Evolutionary conservation across 257 asterid genomes (phyloP).

Genomic region (Penstemon eatonii): DNA sequence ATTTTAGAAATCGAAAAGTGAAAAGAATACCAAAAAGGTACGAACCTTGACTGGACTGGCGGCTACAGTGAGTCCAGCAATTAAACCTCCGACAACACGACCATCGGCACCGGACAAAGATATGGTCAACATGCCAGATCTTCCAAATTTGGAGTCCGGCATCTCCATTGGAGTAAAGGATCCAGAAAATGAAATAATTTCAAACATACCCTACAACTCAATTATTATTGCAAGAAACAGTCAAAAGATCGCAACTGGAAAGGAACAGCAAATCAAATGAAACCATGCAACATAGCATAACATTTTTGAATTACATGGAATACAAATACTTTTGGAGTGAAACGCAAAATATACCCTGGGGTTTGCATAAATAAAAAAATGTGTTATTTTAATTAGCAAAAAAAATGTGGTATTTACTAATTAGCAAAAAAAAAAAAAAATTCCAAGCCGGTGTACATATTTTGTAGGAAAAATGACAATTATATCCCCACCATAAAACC

Average conservation of each 20-base stretch:
- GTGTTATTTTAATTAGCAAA: too few relatives aligned
- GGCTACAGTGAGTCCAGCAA: constrained; percentile 69
- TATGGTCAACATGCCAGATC: constrained; percentile 72
- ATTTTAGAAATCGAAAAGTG: not conserved
- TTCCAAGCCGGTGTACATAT: too few relatives aligned
- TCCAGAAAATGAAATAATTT: constrained; percentile 66
- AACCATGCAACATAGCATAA: not conserved
- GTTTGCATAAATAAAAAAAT: too few relatives aligned
- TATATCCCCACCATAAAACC: too few relatives aligned
- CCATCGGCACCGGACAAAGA: constrained; percentile 83
- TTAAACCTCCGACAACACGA: constrained; percentile 80
- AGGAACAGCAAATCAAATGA: constrained; percentile 4
- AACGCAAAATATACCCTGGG: too few relatives aligned
- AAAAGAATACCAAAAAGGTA: not conserved
- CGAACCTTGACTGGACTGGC: constrained; percentile 77
- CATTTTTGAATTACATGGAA: too few relatives aligned
- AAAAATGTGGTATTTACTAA: too few relatives aligned
- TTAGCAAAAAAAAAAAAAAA: too few relatives aligned
- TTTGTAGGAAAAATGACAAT: too few relatives aligned
- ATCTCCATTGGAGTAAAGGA: constrained; percentile 72
- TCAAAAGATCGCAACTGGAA: not conserved
- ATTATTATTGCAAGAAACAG: not conserved
- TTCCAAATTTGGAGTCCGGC: constrained; percentile 49
- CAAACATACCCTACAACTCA: constrained; percentile 59
- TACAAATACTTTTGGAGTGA: too few relatives aligned